Conservation (phyloP, 2,329 filamentous ascomycete species). For the Fusarium chuoi region DNA sequence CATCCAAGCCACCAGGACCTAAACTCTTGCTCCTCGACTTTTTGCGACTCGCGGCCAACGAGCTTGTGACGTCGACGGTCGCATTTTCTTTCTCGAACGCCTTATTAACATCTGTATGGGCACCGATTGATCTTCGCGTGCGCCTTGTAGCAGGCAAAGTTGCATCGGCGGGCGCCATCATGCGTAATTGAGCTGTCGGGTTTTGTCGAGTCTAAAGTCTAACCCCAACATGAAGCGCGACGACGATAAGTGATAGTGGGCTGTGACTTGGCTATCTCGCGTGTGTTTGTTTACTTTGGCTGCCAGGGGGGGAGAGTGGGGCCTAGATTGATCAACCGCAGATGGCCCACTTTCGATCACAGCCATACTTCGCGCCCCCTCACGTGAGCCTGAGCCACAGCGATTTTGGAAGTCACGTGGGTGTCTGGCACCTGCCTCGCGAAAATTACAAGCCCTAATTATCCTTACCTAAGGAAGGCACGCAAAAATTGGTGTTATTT, state of each 20-base stretch:
- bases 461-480: constrained; percentile 4
- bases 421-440: constrained; percentile 32
- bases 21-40: constrained; percentile 96
- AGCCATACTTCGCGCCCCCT: constrained; percentile 19
- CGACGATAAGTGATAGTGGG: constrained; percentile 41
- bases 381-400: constrained; percentile 29
- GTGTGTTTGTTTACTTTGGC: constrained; percentile 55
- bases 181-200: constrained; percentile 27
- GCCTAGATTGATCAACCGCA: constrained; percentile 29
- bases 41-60: constrained; percentile 63
- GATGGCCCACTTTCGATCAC: neutral
- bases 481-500: constrained; percentile 22
- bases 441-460: constrained; percentile 42
- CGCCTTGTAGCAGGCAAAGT: constrained; percentile 67
- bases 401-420: constrained; percentile 42
- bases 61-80: constrained; percentile 71
- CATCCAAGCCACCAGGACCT: constrained; percentile 89
- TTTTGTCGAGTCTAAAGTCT: constrained; percentile 24
- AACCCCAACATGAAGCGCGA: constrained; percentile 34
- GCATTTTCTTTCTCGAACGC: constrained; percentile 81
- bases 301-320: constrained; percentile 27
- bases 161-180: constrained; percentile 53
- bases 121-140: constrained; percentile 77
- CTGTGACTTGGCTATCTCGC: constrained; percentile 37
- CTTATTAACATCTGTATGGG: constrained; percentile 63